Evolutionary conservation across 768 basidiomycete species (phyloP).

Genomic region (Candolleomyces eurysporus): DNA sequence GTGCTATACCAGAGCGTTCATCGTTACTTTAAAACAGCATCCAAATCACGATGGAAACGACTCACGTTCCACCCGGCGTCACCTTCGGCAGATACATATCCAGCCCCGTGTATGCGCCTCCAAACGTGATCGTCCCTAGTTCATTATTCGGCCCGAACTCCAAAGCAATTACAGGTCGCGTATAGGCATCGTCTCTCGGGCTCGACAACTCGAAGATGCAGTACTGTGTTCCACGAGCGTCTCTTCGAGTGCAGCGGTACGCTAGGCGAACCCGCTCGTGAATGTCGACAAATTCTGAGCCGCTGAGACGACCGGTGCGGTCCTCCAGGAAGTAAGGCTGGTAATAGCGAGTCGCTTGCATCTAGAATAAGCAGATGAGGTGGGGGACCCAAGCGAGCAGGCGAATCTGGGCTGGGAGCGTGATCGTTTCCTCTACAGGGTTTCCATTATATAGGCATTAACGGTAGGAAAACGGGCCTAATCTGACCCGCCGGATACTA

Average conservation of each 20-base stretch:
- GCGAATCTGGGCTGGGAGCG: no score
- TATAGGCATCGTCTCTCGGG: conserved; percentile 19
- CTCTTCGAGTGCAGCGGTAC: conserved; percentile 43
- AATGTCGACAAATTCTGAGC: conserved; percentile 61
- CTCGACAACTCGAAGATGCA: conserved; percentile 48
- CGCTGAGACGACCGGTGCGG: conserved; percentile 49
- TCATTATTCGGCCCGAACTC: conserved; percentile 49
- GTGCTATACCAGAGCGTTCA: conserved; percentile 28
- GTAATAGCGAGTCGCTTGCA: conserved; percentile 33
- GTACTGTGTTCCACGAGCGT: conserved; percentile 41
- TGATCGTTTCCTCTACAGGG: no score
- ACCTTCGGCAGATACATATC: conserved; percentile 47
- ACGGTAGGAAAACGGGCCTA: no score
- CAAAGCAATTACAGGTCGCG: conserved; percentile 43
- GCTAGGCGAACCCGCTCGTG: conserved; percentile 55
- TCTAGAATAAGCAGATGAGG: background rate
- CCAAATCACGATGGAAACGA: conserved; percentile 1
- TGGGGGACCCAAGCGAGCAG: no score
- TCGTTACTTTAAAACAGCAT: background rate
- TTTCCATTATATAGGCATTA: no score
- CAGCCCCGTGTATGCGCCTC: conserved; percentile 42
- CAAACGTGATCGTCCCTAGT: conserved; percentile 52
- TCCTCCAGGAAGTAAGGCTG: conserved; percentile 67
- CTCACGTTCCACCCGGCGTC: conserved; percentile 42
- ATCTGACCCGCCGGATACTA: no score